Conservation (phyloP, 352 stramenopile genomes). For the Globisporangium spiculum region DNA sequence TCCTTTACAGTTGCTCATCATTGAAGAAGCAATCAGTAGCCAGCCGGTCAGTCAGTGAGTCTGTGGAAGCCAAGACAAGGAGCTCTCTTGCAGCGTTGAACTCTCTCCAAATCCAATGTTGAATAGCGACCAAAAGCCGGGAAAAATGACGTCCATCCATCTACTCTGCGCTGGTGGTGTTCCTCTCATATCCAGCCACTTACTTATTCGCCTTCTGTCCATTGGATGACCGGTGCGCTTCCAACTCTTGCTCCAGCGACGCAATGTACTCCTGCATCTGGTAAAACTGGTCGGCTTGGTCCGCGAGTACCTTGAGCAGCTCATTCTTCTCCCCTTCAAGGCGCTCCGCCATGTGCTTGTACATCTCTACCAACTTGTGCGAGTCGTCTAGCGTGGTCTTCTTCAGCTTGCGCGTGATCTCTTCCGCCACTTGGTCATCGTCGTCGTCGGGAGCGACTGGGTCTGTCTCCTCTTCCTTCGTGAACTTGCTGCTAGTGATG, state of each 20-base stretch:
- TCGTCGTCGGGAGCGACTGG: constrained; percentile 9
- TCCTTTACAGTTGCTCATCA: not conserved
- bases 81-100: not conserved
- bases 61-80: not conserved
- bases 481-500: not conserved
- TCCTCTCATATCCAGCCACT: too few species aligned
- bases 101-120: too few species aligned
- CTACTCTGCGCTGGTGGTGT: too few species aligned
- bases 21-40: not conserved
- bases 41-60: too few species aligned
- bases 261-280: constrained; percentile 76
- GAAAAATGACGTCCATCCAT: not conserved
- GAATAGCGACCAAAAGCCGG: too few species aligned
- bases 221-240: constrained; percentile 30
- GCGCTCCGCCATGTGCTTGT: constrained; percentile 78
- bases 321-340: constrained; percentile 77
- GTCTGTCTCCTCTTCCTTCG: constrained; percentile 8
- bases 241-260: constrained; percentile 59
- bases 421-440: constrained; percentile 7
- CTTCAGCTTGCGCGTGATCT: constrained; percentile 6
- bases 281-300: constrained; percentile 70
- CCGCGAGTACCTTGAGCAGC: constrained; percentile 62
- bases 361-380: constrained; percentile 71
- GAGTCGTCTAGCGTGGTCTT: constrained; percentile 56
- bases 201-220: constrained; percentile 9